phyloP scores from a whole-genome alignment of 306 rosid species.

The Corylus americana region DNA sequence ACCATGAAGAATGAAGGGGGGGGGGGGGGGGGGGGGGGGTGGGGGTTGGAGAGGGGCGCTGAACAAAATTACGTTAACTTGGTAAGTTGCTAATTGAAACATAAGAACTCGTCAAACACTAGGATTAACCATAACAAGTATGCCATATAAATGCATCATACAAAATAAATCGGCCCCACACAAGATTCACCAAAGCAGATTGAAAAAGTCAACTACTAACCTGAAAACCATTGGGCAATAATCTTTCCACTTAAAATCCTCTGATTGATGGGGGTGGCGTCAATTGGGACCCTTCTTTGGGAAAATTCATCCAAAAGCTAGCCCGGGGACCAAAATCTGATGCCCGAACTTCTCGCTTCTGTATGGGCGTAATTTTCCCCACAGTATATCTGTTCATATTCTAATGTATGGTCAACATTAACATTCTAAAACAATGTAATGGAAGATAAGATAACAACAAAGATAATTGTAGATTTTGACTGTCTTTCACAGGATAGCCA shows the following conservation, averaged over 20 bases:
- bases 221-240: conserved; percentile 99
- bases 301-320: conserved; percentile 99
- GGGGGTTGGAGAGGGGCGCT: too few relatives aligned
- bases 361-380: conserved; percentile 97
- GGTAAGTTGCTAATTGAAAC: conserved; percentile 2
- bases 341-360: conserved; percentile 86
- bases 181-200: conserved; percentile 16
- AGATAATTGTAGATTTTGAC: conserved; percentile 8
- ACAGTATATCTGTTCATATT: conserved; percentile 88
- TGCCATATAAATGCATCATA: conserved; percentile 23
- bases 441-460: conserved; percentile 6
- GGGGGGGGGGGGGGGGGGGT: too few relatives aligned
- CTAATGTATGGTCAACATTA: conserved; percentile 37
- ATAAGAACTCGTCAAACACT: conserved; percentile 8
- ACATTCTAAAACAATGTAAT: conserved; percentile 31
- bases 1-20: too few relatives aligned
- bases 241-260: conserved; percentile 97
- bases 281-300: conserved; percentile 90
- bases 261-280: conserved; percentile 96
- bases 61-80: background rate
- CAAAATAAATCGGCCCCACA: conserved; percentile 11
- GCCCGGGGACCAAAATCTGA: conserved; percentile 96
- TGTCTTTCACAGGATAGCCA: conserved; percentile 10
- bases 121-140: conserved; percentile 16
- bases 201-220: conserved; percentile 43